Evolutionary conservation across 2,329 filamentous ascomycete species (phyloP).

Genomic region (Colletotrichum caudatum): DNA sequence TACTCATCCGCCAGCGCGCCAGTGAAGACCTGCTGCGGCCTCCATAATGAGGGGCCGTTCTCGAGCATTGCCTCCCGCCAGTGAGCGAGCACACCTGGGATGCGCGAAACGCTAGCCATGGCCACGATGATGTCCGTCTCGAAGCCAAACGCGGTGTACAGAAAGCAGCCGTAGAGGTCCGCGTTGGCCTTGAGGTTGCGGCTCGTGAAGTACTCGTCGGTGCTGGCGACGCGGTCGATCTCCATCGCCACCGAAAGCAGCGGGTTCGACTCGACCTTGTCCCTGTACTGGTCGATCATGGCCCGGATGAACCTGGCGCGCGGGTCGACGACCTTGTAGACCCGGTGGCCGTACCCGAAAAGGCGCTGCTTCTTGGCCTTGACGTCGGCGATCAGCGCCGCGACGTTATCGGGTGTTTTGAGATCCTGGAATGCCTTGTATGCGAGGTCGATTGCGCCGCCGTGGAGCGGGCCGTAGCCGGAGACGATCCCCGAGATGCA

Average conservation of each 20-base stretch:
- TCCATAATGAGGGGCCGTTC: constrained; percentile 47
- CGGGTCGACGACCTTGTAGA: constrained; percentile 54
- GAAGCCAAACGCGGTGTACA: constrained; percentile 53
- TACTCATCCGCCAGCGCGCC: constrained; percentile 29
- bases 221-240: constrained; percentile 52
- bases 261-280: constrained; percentile 46
- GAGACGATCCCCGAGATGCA: constrained; percentile 50
- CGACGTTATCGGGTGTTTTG: constrained; percentile 53
- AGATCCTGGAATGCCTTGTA: constrained; percentile 56
- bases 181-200: constrained; percentile 56
- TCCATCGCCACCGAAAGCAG: constrained; percentile 53
- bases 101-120: constrained; percentile 46
- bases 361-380: constrained; percentile 56
- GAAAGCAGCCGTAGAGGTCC: constrained; percentile 58
- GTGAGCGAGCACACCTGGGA: constrained; percentile 47
- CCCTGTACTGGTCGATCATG: constrained; percentile 44
- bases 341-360: constrained; percentile 58
- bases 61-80: constrained; percentile 48
- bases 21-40: constrained; percentile 47
- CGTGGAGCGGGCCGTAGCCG: constrained; percentile 52
- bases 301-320: constrained; percentile 49
- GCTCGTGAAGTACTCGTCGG: constrained; percentile 53
- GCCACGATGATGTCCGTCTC: constrained; percentile 47
- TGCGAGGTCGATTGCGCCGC: constrained; percentile 61
- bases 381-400: constrained; percentile 53